Conservation (phyloP, 352 stramenopile species). For the Phytophthora sojae region DNA sequence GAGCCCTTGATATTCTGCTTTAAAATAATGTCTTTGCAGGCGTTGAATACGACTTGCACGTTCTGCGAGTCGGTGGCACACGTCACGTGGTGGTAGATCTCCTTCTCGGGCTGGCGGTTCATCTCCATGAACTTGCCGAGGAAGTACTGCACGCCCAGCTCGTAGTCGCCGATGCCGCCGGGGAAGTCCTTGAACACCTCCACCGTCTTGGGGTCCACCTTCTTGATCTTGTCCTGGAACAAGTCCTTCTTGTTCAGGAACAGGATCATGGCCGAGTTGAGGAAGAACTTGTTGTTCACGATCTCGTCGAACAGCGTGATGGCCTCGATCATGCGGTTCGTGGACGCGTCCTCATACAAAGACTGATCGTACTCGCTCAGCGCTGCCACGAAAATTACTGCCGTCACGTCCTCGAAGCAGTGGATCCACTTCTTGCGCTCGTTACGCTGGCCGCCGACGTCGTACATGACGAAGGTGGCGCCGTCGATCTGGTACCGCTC, state of each 20-base stretch:
- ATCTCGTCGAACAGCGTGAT: constrained; percentile 96
- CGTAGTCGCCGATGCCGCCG: constrained; percentile 85
- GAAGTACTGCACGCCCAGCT: constrained; percentile 92
- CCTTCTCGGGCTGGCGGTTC: constrained; percentile 92
- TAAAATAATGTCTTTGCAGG: constrained; percentile 96
- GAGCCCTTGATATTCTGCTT: constrained; percentile 94
- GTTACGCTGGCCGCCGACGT: constrained; percentile 96
- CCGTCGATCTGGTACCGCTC: constrained; percentile 96
- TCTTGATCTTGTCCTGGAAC: constrained; percentile 97
- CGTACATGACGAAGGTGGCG: constrained; percentile 97
- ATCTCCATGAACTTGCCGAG: constrained; percentile 95
- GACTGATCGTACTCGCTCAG: constrained; percentile 96
- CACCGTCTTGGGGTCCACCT: constrained; percentile 92
- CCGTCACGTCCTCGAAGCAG: constrained; percentile 97
- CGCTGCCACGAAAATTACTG: constrained; percentile 97
- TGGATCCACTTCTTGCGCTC: constrained; percentile 98
- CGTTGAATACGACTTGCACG: constrained; percentile 96
- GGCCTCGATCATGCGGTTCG: constrained; percentile 96
- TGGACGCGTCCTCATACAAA: constrained; percentile 94
- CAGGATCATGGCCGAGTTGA: constrained; percentile 94
- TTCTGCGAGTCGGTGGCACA: constrained; percentile 98
- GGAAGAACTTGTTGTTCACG: constrained; percentile 95
- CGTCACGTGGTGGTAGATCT: constrained; percentile 96
- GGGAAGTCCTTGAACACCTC: constrained; percentile 93
- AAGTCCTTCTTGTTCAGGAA: constrained; percentile 98